These are phyloP conservation scores for Centella asiatica DNA, from an alignment of 129 eudicot species.

Conservation along the genomic window DNA sequence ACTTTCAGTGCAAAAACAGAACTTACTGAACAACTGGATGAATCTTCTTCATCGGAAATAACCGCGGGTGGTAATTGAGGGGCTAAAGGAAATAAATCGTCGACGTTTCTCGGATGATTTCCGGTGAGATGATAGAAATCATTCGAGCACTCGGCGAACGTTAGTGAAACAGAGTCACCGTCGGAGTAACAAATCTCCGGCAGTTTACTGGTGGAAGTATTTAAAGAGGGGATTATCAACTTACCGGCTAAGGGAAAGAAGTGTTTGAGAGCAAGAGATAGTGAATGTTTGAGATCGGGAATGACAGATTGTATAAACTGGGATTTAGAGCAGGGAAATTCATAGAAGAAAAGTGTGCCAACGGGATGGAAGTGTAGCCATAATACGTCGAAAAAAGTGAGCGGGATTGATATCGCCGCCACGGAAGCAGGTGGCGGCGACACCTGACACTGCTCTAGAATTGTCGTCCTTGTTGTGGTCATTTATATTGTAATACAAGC, in stretches of 20 bases:
- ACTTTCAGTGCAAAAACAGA: constrained; percentile 33
- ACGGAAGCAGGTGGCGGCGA: not conserved
- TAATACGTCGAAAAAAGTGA: constrained; percentile 2
- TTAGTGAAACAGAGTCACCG: not conserved
- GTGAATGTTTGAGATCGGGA: not conserved
- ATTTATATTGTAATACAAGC: too few relatives aligned
- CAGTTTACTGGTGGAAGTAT: too few relatives aligned
- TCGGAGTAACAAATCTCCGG: not conserved
- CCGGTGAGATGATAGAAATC: constrained; percentile 1
- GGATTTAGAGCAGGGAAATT: not conserved
- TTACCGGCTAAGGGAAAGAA: constrained; percentile 9
- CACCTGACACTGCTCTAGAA: not conserved
- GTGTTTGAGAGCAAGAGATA: constrained; percentile 1
- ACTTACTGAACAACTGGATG: not conserved
- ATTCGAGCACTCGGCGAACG: not conserved
- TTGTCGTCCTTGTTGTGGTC: too few relatives aligned
- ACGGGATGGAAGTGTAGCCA: constrained; percentile 1
- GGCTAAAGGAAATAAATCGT: constrained; percentile 27
- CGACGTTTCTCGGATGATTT: constrained; percentile 28
- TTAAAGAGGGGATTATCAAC: not conserved
- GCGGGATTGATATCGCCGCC: not conserved
- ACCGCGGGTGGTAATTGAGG: constrained; percentile 6
- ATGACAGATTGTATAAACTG: not conserved
- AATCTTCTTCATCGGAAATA: not conserved
- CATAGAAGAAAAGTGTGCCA: not conserved